Conservation (phyloP, 2,329 filamentous ascomycete genomes). For the Beauveria australis region DNA sequence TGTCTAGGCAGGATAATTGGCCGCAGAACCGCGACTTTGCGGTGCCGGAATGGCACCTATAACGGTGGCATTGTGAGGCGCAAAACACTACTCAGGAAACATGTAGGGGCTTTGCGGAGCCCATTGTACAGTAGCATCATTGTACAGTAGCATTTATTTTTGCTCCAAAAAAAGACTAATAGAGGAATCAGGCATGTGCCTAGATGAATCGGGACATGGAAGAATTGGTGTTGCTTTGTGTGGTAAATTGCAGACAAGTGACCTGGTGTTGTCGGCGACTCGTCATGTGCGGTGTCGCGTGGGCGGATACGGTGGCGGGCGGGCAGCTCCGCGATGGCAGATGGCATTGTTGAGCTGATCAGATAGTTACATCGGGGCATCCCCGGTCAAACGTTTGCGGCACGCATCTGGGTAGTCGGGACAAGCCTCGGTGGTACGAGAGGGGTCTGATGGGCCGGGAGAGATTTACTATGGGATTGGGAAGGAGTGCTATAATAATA, state of each 20-base stretch:
- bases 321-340: too few species aligned
- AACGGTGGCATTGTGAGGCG: neutral
- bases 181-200: neutral
- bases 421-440: conserved; percentile 1
- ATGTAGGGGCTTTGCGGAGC: neutral
- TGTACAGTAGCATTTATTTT: neutral
- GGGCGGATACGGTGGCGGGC: too few species aligned
- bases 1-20: conserved; percentile 31
- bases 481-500: too few species aligned
- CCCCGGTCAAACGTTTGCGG: too few species aligned
- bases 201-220: neutral
- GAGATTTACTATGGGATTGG: too few species aligned
- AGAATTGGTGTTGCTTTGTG: neutral
- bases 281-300: too few species aligned
- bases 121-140: neutral
- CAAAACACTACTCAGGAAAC: neutral
- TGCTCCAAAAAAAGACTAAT: neutral
- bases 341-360: conserved; percentile 4
- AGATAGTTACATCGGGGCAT: neutral
- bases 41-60: conserved; percentile 34
- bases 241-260: too few species aligned
- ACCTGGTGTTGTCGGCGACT: too few species aligned
- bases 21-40: conserved; percentile 32
- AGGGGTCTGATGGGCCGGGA: neutral
- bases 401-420: neutral